Conservation (phyloP, 2,329 filamentous ascomycete genomes). For the Beauveria bassiana region DNA sequence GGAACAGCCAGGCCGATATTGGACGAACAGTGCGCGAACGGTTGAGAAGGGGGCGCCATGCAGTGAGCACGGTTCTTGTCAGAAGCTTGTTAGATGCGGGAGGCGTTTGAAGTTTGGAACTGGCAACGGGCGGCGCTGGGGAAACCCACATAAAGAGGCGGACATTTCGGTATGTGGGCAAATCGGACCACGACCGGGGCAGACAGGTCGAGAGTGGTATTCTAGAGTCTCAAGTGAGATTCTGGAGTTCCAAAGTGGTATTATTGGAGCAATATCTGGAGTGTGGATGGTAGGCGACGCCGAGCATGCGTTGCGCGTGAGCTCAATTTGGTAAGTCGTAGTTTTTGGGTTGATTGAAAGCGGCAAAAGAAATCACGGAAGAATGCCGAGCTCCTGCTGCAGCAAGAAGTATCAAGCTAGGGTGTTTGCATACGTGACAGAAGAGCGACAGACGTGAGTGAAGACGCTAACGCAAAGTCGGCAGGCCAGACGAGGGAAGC, state of each 20-base stretch:
- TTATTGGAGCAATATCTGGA: too few relatives aligned
- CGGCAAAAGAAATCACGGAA: neutral
- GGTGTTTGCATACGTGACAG: neutral
- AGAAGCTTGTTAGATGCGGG: constrained; percentile 8
- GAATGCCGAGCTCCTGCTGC: constrained; percentile 4
- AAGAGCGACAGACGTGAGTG: neutral
- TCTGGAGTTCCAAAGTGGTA: too few relatives aligned
- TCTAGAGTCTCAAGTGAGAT: neutral
- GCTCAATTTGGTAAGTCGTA: neutral
- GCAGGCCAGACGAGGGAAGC: neutral
- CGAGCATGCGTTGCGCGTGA: neutral
- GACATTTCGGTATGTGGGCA: constrained; percentile 8
- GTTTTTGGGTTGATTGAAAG: neutral
- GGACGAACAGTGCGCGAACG: constrained; percentile 7
- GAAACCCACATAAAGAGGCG: neutral
- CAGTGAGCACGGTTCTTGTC: constrained; percentile 6
- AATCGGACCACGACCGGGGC: constrained; percentile 1
- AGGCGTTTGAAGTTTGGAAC: constrained; percentile 7
- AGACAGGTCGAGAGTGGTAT: neutral
- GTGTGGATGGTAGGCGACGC: neutral
- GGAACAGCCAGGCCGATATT: neutral
- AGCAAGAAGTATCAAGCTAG: neutral
- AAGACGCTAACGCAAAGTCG: neutral
- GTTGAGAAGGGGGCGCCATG: neutral
- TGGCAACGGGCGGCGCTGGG: constrained; percentile 4